A percentile compares a stretch with the other conserved stretches of the same genome.
Conservation (phyloP, 2,329 filamentous ascomycete species). For the Hymenoscyphus salicellus region DNA sequence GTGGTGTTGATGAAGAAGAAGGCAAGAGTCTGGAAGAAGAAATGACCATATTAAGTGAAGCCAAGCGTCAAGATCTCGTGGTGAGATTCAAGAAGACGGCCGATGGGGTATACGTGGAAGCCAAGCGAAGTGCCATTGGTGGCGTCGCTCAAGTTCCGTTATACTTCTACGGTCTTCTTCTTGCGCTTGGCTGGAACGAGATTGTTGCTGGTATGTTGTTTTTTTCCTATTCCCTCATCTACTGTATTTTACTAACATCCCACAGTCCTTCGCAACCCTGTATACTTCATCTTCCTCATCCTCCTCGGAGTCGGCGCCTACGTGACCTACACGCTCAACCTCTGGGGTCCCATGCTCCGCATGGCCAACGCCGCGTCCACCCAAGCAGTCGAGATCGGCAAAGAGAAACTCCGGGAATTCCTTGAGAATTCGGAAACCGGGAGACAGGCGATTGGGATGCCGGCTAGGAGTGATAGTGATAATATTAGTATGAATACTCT, state of each 20-base stretch:
- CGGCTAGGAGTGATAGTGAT: constrained; percentile 46
- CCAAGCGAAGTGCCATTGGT: constrained; percentile 93
- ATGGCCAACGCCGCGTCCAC: constrained; percentile 86
- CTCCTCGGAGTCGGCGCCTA: constrained; percentile 75
- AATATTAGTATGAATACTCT: constrained; percentile 58
- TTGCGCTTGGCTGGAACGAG: constrained; percentile 98
- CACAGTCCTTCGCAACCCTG: constrained; percentile 83
- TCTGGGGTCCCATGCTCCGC: constrained; percentile 92
- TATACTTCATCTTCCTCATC: constrained; percentile 87
- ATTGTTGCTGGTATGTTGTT: constrained; percentile 83
- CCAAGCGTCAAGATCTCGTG: constrained; percentile 85
- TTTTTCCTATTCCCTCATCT: not conserved
- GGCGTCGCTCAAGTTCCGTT: constrained; percentile 90
- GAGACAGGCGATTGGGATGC: constrained; percentile 77
- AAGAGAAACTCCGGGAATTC: constrained; percentile 86
- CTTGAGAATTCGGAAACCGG: constrained; percentile 84
- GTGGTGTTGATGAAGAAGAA: constrained; percentile 90
- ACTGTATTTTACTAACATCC: constrained; percentile 15
- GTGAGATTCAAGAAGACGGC: constrained; percentile 98
- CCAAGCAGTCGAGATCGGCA: constrained; percentile 87
- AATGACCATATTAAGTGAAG: constrained; percentile 88
- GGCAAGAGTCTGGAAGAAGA: constrained; percentile 94
- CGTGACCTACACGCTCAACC: constrained; percentile 86
- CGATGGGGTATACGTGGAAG: constrained; percentile 96
- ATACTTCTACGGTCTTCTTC: constrained; percentile 87